These are phyloP conservation scores for Pythium sp. DNA, from an alignment of 352 stramenopile genomes.

Conservation along the genomic window DNA sequence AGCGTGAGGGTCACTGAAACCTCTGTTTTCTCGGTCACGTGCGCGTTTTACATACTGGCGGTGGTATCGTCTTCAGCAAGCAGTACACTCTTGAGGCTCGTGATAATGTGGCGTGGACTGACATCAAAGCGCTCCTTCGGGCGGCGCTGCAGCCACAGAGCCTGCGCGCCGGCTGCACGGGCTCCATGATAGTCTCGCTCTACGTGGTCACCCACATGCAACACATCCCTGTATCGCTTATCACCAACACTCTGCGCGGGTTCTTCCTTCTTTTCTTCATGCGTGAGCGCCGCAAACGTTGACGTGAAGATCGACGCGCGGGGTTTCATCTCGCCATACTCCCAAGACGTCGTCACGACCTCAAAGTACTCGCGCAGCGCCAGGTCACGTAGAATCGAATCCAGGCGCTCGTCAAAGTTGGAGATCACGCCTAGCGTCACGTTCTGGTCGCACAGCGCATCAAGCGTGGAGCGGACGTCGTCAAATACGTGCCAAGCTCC, in stretches of 20 bases:
- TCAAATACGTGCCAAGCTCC: slow-evolving; percentile 63
- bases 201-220: slow-evolving; percentile 69
- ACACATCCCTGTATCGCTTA: slow-evolving; percentile 16
- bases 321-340: slow-evolving; percentile 46
- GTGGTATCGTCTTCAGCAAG: neutral
- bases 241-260: neutral
- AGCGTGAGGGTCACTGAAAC: slow-evolving; percentile 2
- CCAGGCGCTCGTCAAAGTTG: slow-evolving; percentile 78
- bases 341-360: slow-evolving; percentile 61
- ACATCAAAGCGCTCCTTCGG: slow-evolving; percentile 10
- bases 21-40: neutral
- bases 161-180: slow-evolving; percentile 32
- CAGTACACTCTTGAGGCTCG: slow-evolving; percentile 27
- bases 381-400: slow-evolving; percentile 38
- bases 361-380: slow-evolving; percentile 46
- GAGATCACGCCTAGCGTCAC: slow-evolving; percentile 64
- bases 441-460: slow-evolving; percentile 20
- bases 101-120: slow-evolving; percentile 24
- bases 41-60: slow-evolving; percentile 3
- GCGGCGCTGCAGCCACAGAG: slow-evolving; percentile 37
- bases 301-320: slow-evolving; percentile 50
- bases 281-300: slow-evolving; percentile 32
- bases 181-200: slow-evolving; percentile 56
- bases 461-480: slow-evolving; percentile 42
- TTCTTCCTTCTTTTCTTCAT: neutral